These are phyloP conservation scores for Penicillium freii DNA, from an alignment of 2,329 filamentous ascomycete genomes.

Conservation along the genomic window DNA sequence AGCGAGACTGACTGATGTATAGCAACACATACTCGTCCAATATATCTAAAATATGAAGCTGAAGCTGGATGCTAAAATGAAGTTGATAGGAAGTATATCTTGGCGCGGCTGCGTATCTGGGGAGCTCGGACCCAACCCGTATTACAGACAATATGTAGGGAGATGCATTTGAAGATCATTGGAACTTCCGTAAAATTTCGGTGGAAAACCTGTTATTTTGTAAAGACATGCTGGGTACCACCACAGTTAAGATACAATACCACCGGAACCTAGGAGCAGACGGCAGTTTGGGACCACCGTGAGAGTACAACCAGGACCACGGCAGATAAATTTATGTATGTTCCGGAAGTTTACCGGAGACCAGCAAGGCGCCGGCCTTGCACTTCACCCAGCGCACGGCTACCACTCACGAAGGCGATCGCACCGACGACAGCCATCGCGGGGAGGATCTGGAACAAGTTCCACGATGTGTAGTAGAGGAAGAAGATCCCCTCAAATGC, in stretches of 20 bases:
- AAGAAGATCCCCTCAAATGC: constrained; percentile 91
- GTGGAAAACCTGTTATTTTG: background rate
- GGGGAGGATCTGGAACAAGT: constrained; percentile 83
- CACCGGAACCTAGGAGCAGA: background rate
- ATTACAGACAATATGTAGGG: background rate
- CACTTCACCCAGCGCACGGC: constrained; percentile 86
- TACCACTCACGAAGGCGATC: constrained; percentile 80
- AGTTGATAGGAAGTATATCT: too few species aligned
- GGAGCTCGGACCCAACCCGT: background rate
- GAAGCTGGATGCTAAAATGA: background rate
- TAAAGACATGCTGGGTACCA: constrained; percentile 12
- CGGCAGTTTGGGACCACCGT: background rate
- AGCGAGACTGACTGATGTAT: background rate
- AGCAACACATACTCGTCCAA: background rate
- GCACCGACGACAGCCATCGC: constrained; percentile 65
- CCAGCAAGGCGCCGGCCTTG: constrained; percentile 82
- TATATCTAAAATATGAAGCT: too few species aligned
- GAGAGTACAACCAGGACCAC: background rate
- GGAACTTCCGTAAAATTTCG: background rate
- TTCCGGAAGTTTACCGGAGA: constrained; percentile 47
- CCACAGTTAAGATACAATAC: constrained; percentile 20
- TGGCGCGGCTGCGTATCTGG: background rate
- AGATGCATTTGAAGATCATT: background rate
- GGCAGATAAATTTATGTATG: background rate
- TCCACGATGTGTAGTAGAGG: constrained; percentile 91